These are phyloP conservation scores for Ceratocystis papillata DNA, from an alignment of 2,329 filamentous ascomycete species.

Conservation along the genomic window DNA sequence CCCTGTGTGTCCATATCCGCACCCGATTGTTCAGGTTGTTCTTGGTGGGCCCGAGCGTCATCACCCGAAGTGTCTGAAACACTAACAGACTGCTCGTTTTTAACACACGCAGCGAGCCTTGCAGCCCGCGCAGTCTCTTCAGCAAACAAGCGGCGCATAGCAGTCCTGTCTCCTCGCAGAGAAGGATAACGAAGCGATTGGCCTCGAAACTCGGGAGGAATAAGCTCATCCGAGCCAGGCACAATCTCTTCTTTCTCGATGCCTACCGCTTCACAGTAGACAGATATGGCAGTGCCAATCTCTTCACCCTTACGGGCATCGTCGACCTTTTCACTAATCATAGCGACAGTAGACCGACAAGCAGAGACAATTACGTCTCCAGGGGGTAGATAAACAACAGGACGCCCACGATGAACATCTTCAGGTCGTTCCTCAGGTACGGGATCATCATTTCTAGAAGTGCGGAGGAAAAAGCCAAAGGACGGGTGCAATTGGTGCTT, in stretches of 20 bases:
- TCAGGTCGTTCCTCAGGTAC: conserved; percentile 26
- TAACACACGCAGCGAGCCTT: conserved; percentile 4
- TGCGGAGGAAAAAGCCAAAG: conserved; percentile 43
- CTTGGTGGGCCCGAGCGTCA: conserved; percentile 15
- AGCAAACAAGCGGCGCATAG: conserved; percentile 19
- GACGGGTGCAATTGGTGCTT: conserved; percentile 43
- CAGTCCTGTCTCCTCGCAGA: conserved; percentile 15
- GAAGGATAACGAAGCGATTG: conserved; percentile 21
- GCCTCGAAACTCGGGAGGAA: conserved; percentile 24
- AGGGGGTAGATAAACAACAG: conserved; percentile 41
- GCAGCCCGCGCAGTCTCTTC: conserved; percentile 15
- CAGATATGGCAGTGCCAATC: conserved; percentile 31
- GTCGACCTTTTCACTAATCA: conserved; percentile 31
- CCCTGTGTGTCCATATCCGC: neutral
- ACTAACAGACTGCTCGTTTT: neutral
- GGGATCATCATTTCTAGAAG: conserved; percentile 37
- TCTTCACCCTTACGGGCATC: conserved; percentile 32
- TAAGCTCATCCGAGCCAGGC: conserved; percentile 31
- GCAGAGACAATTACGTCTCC: conserved; percentile 39
- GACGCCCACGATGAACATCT: conserved; percentile 36
- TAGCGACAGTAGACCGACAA: conserved; percentile 37
- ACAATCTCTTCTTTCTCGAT: conserved; percentile 25
- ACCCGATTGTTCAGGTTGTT: neutral
- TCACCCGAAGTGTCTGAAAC: neutral
- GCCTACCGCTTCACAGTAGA: conserved; percentile 33